Percentiles rank a stretch among this genome's conserved stretches.
Evolutionary conservation across 306 rosid species (phyloP).

Genomic region (Amphicarpaea edgeworthii): DNA sequence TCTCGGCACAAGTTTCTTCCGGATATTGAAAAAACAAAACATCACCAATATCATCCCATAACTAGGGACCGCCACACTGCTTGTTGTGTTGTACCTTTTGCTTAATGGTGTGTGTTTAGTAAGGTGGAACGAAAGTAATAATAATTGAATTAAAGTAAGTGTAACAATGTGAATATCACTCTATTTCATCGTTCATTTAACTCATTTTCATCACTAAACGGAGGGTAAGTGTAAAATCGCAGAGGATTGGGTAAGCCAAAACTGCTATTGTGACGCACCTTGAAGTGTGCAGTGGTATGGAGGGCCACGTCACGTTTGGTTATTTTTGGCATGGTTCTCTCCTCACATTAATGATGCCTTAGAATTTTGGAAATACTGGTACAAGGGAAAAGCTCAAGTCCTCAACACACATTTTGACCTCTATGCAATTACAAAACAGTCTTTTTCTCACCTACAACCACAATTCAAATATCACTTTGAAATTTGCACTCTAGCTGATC

Average conservation of each 20-base stretch:
- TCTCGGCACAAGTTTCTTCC: too few relatives aligned
- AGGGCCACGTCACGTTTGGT: constrained; percentile 48
- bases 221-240: background rate
- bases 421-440: constrained; percentile 33
- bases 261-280: constrained; percentile 44
- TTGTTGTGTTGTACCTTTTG: background rate
- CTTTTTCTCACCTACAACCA: constrained; percentile 40
- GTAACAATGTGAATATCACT: too few relatives aligned
- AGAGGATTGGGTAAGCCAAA: background rate
- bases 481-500: constrained; percentile 23
- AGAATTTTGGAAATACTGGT: constrained; percentile 41
- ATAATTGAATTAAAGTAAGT: too few relatives aligned
- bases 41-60: too few relatives aligned
- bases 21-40: too few relatives aligned
- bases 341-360: constrained; percentile 47
- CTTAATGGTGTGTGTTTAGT: too few relatives aligned
- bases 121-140: too few relatives aligned
- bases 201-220: too few relatives aligned
- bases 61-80: too few relatives aligned
- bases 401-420: constrained; percentile 49
- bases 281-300: constrained; percentile 28
- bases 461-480: constrained; percentile 50
- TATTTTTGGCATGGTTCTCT: constrained; percentile 44
- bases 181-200: too few relatives aligned
- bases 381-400: constrained; percentile 31